Base-by-base conservation (phyloP, 164 flowering plant genomes). In the Buxus sempervirens region DNA sequence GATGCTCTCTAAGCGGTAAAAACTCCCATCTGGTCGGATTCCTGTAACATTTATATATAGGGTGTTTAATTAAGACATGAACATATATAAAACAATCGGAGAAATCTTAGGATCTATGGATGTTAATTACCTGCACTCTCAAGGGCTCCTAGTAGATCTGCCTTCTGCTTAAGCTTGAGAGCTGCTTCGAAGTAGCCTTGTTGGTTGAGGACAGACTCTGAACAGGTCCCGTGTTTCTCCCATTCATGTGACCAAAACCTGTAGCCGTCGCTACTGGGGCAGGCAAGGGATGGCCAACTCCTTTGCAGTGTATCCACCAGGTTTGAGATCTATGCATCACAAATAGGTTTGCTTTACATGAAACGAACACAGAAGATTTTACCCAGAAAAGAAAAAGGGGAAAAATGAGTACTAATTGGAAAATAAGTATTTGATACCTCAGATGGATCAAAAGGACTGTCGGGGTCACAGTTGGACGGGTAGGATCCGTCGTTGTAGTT, bases 211-310 rank as follows among this genome's bases (percentile, higher is more conserved):
- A 70, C 59, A 23, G 75, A 55, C 64, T 70, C 69, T 0, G 80
- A 66, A 67, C 80, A 77, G 0, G 64, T 71, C 16, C 77, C 80
- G 19, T 74, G 80, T 27, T 64, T 77, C 32, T 67, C 69, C 80
- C 80, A 77, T 61, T 77, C 80, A 9, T 74, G 75, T 14, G 54
- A 24, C 80, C 80, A 77, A 77, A 67, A 48, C 42, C 45, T 1
- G 5, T 18, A 45, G 14, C 73, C 73, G 18, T 70, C 60, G 41
- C 53, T 63, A 28, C 62, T 61, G 13, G 71, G 72, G 66, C 75
- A 72, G 22, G 75, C 28, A 14, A 77, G 69, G 4, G 80, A 28
- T 28, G 74, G 77, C 80, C 80, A 77, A 41, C 38, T 66, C 14
- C 20, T 38, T 20, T 70, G 56, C 69, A 73, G n/a, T 9, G 22